Percentiles rank a stretch among this genome's conserved stretches.
Conservation (phyloP, 495 filamentous ascomycete genomes). For the Podospora pseudoanserina region DNA sequence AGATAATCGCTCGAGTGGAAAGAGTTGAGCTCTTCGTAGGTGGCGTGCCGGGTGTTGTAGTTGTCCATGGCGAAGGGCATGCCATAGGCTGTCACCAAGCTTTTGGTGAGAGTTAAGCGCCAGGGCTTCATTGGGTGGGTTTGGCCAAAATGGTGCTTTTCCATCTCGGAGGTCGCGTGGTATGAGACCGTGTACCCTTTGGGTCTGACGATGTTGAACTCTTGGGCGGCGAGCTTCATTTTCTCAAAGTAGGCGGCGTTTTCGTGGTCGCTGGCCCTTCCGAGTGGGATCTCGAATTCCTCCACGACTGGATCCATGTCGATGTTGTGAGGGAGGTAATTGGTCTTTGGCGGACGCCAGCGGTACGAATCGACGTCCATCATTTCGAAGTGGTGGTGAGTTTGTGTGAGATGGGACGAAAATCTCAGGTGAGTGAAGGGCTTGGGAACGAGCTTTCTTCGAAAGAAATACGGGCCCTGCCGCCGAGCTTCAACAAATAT, state of each 20-base stretch:
- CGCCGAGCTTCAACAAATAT: too few relatives aligned
- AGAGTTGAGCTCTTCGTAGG: slow-evolving; percentile 77
- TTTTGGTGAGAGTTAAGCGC: slow-evolving; percentile 92
- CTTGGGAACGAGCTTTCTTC: background rate
- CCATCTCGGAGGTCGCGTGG: slow-evolving; percentile 92
- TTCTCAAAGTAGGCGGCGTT: slow-evolving; percentile 61
- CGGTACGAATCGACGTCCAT: slow-evolving; percentile 34
- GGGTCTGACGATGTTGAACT: slow-evolving; percentile 71
- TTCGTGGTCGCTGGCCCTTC: slow-evolving; percentile 50
- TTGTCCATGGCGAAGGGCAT: slow-evolving; percentile 96
- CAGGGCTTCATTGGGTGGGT: slow-evolving; percentile 99
- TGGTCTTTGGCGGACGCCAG: slow-evolving; percentile 44
- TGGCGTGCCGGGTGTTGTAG: slow-evolving; percentile 76
- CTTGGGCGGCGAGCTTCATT: slow-evolving; percentile 62
- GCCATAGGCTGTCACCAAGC: slow-evolving; percentile 87
- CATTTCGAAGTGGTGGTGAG: background rate
- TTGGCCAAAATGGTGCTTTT: slow-evolving; percentile 92
- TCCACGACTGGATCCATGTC: slow-evolving; percentile 57
- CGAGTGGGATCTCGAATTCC: slow-evolving; percentile 59
- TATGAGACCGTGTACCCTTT: slow-evolving; percentile 89
- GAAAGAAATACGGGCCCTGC: background rate
- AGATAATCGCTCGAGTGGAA: slow-evolving; percentile 91
- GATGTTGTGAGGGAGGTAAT: slow-evolving; percentile 47
- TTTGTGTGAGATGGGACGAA: background rate
- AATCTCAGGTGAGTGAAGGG: background rate